Percentiles rank a stretch among this genome's conserved stretches.
These are phyloP conservation scores for Aspergillus bombycis DNA, from an alignment of 2,329 filamentous ascomycete genomes.

Conservation along the genomic window DNA sequence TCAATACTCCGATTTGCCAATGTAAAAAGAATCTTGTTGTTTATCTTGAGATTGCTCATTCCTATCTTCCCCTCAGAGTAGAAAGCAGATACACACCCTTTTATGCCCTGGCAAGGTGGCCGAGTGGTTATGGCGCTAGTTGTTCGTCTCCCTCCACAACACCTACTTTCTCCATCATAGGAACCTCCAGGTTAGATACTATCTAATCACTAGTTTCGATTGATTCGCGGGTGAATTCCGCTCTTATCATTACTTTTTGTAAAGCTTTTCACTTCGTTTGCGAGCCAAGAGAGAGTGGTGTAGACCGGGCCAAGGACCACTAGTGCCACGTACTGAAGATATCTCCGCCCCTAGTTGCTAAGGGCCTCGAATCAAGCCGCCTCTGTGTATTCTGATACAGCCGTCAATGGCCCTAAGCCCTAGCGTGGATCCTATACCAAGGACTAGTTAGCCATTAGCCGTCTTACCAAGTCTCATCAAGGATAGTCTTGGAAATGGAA, in stretches of 20 bases:
- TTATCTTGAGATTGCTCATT: not conserved
- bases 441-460: no score
- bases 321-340: not conserved
- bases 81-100: not conserved
- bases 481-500: not conserved
- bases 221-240: conserved; percentile 2
- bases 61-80: not conserved
- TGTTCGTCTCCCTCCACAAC: not conserved
- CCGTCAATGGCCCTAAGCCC: not conserved
- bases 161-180: not conserved
- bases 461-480: no score
- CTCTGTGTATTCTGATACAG: not conserved
- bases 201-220: not conserved
- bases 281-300: no score
- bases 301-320: not conserved
- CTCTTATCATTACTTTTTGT: not conserved
- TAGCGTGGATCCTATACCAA: not conserved
- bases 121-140: conserved; percentile 3
- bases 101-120: conserved; percentile 1
- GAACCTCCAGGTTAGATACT: not conserved
- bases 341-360: not conserved
- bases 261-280: not conserved
- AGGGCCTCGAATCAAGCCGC: not conserved
- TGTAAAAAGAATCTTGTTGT: not conserved
- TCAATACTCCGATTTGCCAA: no score